Base-by-base conservation (phyloP, 2,329 filamentous ascomycete genomes). In the Ploettnerulaceae sp. region DNA sequence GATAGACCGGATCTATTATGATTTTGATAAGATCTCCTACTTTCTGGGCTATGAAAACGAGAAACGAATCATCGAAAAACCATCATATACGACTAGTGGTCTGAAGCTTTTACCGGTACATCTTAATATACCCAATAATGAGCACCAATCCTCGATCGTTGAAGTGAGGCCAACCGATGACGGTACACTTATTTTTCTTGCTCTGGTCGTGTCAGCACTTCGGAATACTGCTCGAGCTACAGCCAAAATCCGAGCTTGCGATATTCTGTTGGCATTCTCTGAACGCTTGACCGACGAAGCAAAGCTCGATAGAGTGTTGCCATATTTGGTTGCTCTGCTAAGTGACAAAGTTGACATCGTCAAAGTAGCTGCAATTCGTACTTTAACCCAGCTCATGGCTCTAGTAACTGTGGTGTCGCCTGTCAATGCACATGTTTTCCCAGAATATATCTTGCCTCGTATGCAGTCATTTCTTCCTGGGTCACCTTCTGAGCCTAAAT, bases 21-120 rank as follows among this genome's bases (percentile, higher is more conserved):
- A 98, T 62, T 97, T 96, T 67, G 93, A 98, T 65, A 98, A 97
- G 66, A 95, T 98, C 42, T 89, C 91, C 0, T 95, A 94, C 62
- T 94, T 95, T 48, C 75, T 98, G 1, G 90, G 88, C 11, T 89
- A 89, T 51, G 77, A 79, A 21, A 72, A 81, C 33, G 58, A 66
- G 32, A 60, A 61, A 7, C 47, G 55, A 3, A 45, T 56, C 1
- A 56, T 62, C 17, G 51, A 60, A 15, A 57, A 59, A 21, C 62
- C 67, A 18, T 63, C 71, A 3, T 67, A 71, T 3, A 68, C 70
- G 2, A 69, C 74, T 31, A 71, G 80, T 7, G 76, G 74, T 2
- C 67, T 81, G 14, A 74, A 76, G 2, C 72, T 88, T 17, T 88
- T 95, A 47, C 90, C 91, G 0, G 75, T 96, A 11, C 82, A 87